Evolutionary conservation across 2,329 filamentous ascomycete species (phyloP).

Genomic region (Pseudopyricularia javanii): DNA sequence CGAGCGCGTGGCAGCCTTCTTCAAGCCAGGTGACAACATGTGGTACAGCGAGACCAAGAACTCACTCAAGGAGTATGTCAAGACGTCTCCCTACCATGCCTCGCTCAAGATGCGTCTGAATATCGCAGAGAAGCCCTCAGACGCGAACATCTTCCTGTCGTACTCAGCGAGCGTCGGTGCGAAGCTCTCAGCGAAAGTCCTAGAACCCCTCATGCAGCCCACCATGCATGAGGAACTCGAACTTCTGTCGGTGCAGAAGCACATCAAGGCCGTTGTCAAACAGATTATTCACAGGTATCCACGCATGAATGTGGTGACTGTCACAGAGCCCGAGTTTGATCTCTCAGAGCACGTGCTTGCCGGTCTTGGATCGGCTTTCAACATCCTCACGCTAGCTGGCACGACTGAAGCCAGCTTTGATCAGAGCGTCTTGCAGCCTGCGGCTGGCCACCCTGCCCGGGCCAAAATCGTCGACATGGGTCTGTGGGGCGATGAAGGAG

Average conservation of each 20-base stretch:
- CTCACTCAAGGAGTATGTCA: conserved; percentile 17
- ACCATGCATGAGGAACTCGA: conserved; percentile 18
- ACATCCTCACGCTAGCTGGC: conserved; percentile 15
- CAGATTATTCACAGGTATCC: conserved; percentile 27
- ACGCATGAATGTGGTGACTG: conserved; percentile 23
- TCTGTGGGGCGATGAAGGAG: conserved; percentile 12
- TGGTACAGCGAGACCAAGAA: conserved; percentile 15
- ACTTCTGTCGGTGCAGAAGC: conserved; percentile 16
- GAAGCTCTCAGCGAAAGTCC: conserved; percentile 11
- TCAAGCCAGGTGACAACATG: not conserved
- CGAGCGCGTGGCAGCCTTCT: conserved; percentile 19
- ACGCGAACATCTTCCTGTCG: no score
- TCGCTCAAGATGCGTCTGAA: conserved; percentile 16
- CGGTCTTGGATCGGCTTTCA: conserved; percentile 18
- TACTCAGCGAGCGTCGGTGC: no score
- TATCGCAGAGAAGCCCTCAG: conserved; percentile 10
- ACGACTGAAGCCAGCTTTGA: conserved; percentile 9
- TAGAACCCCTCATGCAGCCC: conserved; percentile 11
- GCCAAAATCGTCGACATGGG: conserved; percentile 8
- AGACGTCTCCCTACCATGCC: conserved; percentile 16
- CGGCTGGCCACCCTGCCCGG: not conserved
- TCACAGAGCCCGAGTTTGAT: conserved; percentile 17
- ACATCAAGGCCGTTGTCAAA: conserved; percentile 18
- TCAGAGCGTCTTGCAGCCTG: conserved; percentile 3
- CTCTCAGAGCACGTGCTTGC: conserved; percentile 18